Evolutionary conservation across 257 asterid species (phyloP).

Genomic region (Ballota nigra): DNA sequence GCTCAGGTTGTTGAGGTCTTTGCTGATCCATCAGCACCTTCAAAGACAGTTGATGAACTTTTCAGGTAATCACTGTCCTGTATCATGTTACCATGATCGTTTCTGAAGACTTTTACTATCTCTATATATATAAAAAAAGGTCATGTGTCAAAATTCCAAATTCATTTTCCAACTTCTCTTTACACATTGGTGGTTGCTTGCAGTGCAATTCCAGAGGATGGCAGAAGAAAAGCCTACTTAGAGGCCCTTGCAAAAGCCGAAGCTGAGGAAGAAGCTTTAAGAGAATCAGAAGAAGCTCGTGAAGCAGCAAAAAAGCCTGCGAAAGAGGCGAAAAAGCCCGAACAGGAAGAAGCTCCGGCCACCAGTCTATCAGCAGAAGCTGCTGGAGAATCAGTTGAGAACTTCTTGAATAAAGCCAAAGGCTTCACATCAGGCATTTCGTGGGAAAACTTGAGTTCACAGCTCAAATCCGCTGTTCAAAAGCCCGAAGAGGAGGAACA

Average conservation of each 20-base stretch:
- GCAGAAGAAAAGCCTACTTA: constrained; percentile 77
- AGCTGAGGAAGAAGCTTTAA: constrained; percentile 67
- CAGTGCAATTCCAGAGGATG: constrained; percentile 85
- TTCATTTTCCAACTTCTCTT: not conserved
- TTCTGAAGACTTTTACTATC: not conserved
- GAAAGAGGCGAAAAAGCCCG: constrained; percentile 36
- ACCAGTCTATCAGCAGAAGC: constrained; percentile 46
- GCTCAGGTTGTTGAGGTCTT: constrained; percentile 81
- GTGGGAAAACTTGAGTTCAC: constrained; percentile 51
- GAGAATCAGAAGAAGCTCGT: constrained; percentile 55
- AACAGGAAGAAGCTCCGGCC: constrained; percentile 41
- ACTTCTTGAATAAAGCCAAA: constrained; percentile 58
- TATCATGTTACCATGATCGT: not conserved
- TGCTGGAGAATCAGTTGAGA: constrained; percentile 57
- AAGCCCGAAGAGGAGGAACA: constrained; percentile 38
- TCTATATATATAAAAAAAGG: not conserved
- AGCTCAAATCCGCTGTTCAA: constrained; percentile 51
- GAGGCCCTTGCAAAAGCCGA: constrained; percentile 36
- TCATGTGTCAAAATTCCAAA: not conserved
- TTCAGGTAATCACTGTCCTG: constrained; percentile 47
- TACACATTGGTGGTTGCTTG: constrained; percentile 6
- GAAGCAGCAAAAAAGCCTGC: constrained; percentile 44
- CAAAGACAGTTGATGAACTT: constrained; percentile 52
- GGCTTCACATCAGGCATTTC: constrained; percentile 51
- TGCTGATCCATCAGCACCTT: constrained; percentile 77